Base-by-base conservation (phyloP, 768 basidiomycete species). In the Termitomyces sp. region DNA sequence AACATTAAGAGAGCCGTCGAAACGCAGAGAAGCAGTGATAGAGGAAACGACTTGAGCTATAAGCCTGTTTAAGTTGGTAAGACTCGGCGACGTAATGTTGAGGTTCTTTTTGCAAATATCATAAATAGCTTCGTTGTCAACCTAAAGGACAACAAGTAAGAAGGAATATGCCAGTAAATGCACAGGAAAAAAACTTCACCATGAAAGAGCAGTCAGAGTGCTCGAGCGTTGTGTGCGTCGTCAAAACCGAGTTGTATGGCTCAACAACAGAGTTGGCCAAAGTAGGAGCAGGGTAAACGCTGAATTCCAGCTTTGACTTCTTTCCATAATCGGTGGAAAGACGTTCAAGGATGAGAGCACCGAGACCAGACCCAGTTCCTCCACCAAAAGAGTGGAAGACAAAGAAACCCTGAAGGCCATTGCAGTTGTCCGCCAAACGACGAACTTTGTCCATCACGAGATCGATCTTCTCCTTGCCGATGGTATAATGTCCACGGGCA, bases 161-260 rank as follows among this genome's bases (percentile, higher is more conserved):
- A n/a, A n/a, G n/a, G n/a, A n/a, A n/a, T n/a, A n/a, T n/a, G n/a
- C n/a, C n/a, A n/a, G n/a, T 10, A n/a, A n/a, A n/a, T n/a, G n/a
- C n/a, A n/a, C n/a, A n/a, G n/a, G n/a, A n/a, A n/a, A n/a, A n/a
- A n/a, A n/a, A n/a, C n/a, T n/a, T n/a, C n/a, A 88, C 97, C 96
- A 99, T 98, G 82, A 99, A 99, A 37, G 97, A 98, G 73, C 97
- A 99, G 77, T 99, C 97, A n/a, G 97, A 97, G 76, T 99, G 97
- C 73, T 98, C 97, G 56, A 98, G 87, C 54, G 97, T 98, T 42
- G 97, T 98, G 73, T 99, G 97, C 47, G 97, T 99, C 46, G 97
- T 98, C 59, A 99, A 79, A 51, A 97, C 90, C 1, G 90, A 90
- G 81, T 99, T 99, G 79, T 99, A 99, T 2, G 97, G 97, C 74